phyloP scores from a whole-genome alignment of 345 rosid genomes.

The Populus tremula region DNA sequence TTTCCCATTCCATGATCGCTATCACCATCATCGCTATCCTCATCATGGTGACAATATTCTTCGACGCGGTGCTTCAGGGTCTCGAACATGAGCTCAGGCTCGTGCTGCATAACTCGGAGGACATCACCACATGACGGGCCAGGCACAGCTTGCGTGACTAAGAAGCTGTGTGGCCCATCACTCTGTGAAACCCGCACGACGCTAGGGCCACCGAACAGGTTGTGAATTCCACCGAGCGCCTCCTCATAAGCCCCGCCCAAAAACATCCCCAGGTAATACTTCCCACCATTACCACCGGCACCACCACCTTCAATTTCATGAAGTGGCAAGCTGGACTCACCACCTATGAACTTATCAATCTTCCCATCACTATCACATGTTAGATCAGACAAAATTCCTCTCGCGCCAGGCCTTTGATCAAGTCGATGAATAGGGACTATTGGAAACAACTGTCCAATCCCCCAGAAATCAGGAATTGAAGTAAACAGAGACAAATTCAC shows the following conservation, averaged over 20 bases:
- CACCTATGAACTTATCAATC: conserved; percentile 85
- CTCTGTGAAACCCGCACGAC: conserved; percentile 81
- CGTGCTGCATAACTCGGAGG: conserved; percentile 91
- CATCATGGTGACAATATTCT: conserved; percentile 41
- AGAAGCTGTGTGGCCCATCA: conserved; percentile 90
- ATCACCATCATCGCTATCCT: conserved; percentile 25
- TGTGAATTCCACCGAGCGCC: conserved; percentile 96
- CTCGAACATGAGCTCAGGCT: conserved; percentile 96
- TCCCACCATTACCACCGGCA: conserved; percentile 28
- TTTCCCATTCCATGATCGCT: conserved; percentile 28
- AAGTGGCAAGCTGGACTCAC: conserved; percentile 79
- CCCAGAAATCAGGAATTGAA: conserved; percentile 98
- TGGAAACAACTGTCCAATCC: conserved; percentile 87
- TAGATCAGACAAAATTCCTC: conserved; percentile 77
- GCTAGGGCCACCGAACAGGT: conserved; percentile 92
- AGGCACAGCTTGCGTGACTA: conserved; percentile 72
- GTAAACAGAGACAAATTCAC: conserved; percentile 87
- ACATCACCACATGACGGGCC: conserved; percentile 88
- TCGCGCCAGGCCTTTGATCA: conserved; percentile 64
- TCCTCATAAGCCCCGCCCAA: conserved; percentile 98
- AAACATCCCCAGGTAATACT: conserved; percentile 91
- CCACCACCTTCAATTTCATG: conserved; percentile 57
- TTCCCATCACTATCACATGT: conserved; percentile 96
- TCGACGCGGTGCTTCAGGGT: conserved; percentile 84
- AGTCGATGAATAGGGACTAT: conserved; percentile 82